phyloP scores from a whole-genome alignment of 345 rosid genomes.

The Acer saccharum region DNA sequence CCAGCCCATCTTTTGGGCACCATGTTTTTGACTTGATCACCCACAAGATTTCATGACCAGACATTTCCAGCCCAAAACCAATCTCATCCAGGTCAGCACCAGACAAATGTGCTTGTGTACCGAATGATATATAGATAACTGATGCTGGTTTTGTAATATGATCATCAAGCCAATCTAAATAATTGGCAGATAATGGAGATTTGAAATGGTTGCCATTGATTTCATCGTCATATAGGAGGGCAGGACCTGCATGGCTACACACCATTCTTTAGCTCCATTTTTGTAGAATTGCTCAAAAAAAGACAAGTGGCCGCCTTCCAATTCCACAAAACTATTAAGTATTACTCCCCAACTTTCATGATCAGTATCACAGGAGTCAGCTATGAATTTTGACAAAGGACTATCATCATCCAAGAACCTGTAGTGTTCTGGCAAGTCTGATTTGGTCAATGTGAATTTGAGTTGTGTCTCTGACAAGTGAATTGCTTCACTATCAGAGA shows the following conservation, averaged over 20 bases:
- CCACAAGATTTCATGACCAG: constrained; percentile 20
- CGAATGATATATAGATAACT: constrained; percentile 23
- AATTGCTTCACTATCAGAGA: not conserved
- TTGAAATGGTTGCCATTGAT: not conserved
- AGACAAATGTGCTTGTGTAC: constrained; percentile 26
- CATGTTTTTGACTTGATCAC: constrained; percentile 27
- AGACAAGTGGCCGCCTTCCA: constrained; percentile 16
- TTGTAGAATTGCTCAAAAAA: constrained; percentile 26
- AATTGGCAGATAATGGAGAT: not conserved
- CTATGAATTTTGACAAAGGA: not conserved
- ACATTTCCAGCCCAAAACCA: constrained; percentile 22
- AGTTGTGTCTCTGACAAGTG: not conserved
- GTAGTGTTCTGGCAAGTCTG: constrained; percentile 11
- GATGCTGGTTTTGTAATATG: not conserved
- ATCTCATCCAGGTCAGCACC: constrained; percentile 26
- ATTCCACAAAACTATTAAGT: constrained; percentile 30
- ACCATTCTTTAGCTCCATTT: constrained; percentile 28
- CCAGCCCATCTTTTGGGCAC: not conserved
- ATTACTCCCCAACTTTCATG: constrained; percentile 25
- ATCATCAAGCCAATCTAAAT: constrained; percentile 16
- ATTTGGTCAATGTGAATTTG: constrained; percentile 6
- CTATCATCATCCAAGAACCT: constrained; percentile 1
- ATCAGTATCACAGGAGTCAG: constrained; percentile 21
- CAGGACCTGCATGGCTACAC: constrained; percentile 25
- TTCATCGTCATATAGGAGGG: constrained; percentile 10